These are phyloP conservation scores for Ganoderma lingzhi DNA, from an alignment of 1,284 basidiomycete species.

Conservation along the genomic window DNA sequence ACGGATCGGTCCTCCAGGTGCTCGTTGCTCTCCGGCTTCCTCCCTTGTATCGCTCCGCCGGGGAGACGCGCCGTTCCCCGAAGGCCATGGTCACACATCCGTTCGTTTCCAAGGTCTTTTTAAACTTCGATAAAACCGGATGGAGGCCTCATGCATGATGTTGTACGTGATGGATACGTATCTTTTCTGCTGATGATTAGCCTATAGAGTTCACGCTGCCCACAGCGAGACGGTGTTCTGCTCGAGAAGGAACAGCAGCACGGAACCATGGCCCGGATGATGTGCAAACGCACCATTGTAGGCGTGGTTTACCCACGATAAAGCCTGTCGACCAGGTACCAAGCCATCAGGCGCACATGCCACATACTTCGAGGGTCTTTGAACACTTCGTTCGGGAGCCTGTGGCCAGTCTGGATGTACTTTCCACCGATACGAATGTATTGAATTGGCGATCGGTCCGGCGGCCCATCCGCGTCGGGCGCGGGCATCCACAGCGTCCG, in stretches of 20 bases:
- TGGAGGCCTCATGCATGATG: neutral
- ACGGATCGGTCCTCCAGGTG: constrained; percentile 13
- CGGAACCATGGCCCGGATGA: constrained; percentile 28
- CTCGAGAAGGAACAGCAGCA: constrained; percentile 19
- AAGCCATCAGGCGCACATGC: constrained; percentile 13
- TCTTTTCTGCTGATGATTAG: constrained; percentile 14
- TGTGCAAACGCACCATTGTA: constrained; percentile 18
- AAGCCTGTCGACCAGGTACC: constrained; percentile 19
- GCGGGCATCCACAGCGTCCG: neutral
- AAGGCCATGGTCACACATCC: neutral
- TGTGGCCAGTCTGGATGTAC: constrained; percentile 5
- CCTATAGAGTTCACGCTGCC: constrained; percentile 25
- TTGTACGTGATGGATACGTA: constrained; percentile 32
- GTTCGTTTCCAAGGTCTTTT: neutral
- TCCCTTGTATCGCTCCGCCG: neutral
- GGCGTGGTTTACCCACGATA: constrained; percentile 18
- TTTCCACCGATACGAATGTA: neutral
- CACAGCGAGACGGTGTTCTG: constrained; percentile 13
- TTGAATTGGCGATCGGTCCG: neutral
- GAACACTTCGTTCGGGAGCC: neutral
- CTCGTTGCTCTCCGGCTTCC: neutral
- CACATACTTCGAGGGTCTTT: constrained; percentile 15
- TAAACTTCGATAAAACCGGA: neutral
- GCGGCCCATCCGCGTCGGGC: neutral
- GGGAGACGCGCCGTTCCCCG: constrained; percentile 16